Evolutionary conservation across 2,329 filamentous ascomycete species (phyloP).

Genomic region (Tolypocladium sp.): DNA sequence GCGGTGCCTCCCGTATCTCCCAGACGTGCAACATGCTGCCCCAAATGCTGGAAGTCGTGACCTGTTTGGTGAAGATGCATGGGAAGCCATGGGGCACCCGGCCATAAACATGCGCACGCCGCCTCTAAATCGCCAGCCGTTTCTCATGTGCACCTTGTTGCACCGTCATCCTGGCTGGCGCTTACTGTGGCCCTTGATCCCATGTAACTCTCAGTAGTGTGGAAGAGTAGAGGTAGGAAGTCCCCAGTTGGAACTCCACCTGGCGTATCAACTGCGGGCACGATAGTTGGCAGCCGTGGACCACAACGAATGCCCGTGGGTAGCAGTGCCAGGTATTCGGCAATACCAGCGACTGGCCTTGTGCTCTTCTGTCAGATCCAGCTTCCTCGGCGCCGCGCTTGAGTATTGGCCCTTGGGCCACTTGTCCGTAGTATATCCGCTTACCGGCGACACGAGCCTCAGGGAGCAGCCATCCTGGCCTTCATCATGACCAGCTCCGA

Average conservation of each 20-base stretch:
- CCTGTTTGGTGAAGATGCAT: not conserved
- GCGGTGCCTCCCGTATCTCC: not conserved
- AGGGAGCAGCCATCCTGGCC: conserved; percentile 40
- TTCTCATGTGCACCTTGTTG: not conserved
- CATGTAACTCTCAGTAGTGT: not conserved
- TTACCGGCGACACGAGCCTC: conserved; percentile 1
- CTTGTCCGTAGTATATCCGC: not conserved
- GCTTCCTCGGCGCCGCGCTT: not conserved
- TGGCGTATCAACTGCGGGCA: not conserved
- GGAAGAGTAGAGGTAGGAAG: not conserved
- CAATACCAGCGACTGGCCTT: not conserved
- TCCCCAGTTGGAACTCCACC: not conserved
- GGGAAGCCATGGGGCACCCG: not conserved
- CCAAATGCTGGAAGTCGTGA: not conserved
- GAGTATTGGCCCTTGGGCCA: no score
- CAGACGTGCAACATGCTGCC: not conserved
- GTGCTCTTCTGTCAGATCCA: not conserved
- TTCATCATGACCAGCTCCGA: conserved; percentile 51
- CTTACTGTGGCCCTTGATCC: not conserved
- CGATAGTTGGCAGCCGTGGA: not conserved
- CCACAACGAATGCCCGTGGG: not conserved
- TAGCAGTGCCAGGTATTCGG: no score
- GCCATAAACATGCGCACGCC: not conserved
- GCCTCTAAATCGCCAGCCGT: not conserved
- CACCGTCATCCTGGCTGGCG: not conserved